A percentile compares a stretch with the other conserved stretches of the same genome.
These are phyloP conservation scores for Cyclotella kingstonii DNA, from an alignment of 108 stramenopile genomes.

Conservation along the genomic window DNA sequence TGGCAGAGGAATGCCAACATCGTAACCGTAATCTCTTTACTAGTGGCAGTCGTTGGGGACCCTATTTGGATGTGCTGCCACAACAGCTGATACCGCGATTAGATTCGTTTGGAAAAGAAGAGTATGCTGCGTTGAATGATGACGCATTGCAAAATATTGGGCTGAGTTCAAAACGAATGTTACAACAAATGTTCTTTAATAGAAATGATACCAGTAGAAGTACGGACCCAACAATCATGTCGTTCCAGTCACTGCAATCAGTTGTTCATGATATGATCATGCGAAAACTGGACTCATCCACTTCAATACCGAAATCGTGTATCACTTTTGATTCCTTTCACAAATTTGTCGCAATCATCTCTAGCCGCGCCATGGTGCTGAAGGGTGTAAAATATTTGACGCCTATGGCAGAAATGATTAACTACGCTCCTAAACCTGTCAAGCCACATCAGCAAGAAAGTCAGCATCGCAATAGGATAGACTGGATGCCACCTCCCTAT, in stretches of 20 bases:
- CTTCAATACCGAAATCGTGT: constrained; percentile 15
- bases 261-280: constrained; percentile 34
- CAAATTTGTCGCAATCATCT: constrained; percentile 54
- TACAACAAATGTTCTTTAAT: constrained; percentile 15
- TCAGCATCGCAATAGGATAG: background rate
- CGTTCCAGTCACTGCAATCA: constrained; percentile 1
- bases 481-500: constrained; percentile 25
- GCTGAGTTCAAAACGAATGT: constrained; percentile 11
- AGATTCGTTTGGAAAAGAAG: constrained; percentile 42
- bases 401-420: constrained; percentile 85
- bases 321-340: constrained; percentile 47
- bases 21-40: background rate
- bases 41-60: constrained; percentile 20
- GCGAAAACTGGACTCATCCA: background rate
- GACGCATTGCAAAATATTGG: constrained; percentile 11
- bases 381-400: constrained; percentile 60
- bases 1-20: constrained; percentile 40
- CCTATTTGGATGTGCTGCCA: constrained; percentile 40
- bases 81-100: constrained; percentile 31
- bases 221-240: background rate
- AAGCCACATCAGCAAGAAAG: background rate
- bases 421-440: constrained; percentile 51
- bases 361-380: constrained; percentile 73
- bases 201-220: background rate
- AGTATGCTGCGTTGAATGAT: constrained; percentile 31